Conservation (phyloP, 306 rosid species). For the Biancaea sappan region DNA sequence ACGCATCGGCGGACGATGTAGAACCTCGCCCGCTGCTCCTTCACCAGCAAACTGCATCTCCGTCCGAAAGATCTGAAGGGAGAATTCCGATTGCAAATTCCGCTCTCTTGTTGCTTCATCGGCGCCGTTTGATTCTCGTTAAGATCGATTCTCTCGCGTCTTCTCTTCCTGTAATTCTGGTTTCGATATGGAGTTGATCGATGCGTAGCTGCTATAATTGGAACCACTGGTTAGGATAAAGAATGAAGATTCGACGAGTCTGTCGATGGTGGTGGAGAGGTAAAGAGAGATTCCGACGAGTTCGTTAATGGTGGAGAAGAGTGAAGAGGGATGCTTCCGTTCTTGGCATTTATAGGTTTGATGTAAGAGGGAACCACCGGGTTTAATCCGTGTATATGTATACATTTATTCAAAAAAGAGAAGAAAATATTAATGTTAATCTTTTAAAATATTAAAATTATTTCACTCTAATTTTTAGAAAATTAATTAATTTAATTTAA, state of each 20-base stretch:
- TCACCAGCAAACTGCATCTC: conserved; percentile 58
- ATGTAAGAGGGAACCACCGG: conserved; percentile 13
- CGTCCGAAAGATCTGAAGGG: conserved; percentile 55
- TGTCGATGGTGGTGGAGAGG: background rate
- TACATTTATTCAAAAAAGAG: too few species aligned
- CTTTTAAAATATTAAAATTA: too few species aligned
- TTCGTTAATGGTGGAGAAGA: background rate
- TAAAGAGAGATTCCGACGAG: background rate
- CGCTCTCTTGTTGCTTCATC: conserved; percentile 29
- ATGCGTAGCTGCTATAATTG: background rate
- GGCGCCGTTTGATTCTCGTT: background rate
- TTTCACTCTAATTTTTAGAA: too few species aligned
- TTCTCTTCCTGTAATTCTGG: background rate
- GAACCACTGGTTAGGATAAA: background rate
- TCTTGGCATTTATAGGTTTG: background rate
- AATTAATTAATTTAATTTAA: too few species aligned
- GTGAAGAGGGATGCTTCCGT: background rate
- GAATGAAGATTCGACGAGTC: too few species aligned
- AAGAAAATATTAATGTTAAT: too few species aligned
- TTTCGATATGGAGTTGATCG: background rate
- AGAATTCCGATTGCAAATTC: conserved; percentile 3
- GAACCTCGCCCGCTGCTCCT: conserved; percentile 75
- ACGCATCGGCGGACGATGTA: conserved; percentile 76
- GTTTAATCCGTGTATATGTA: too few species aligned
- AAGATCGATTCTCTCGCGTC: background rate